Evolutionary conservation across 805 yeast genomes (phyloP).

Genomic region (Henningerozyma blattae): DNA sequence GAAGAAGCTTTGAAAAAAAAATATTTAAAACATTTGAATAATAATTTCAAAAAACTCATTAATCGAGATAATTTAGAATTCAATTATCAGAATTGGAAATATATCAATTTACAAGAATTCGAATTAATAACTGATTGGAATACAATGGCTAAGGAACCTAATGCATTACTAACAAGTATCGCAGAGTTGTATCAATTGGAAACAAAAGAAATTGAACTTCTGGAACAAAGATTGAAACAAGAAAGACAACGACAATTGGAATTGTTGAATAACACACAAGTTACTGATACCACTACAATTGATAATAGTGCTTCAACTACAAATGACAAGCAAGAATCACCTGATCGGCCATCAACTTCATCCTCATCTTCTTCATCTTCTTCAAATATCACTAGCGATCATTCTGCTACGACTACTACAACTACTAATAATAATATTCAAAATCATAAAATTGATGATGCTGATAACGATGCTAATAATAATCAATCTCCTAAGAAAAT

Average conservation of each 20-base stretch:
- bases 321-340: too few relatives aligned
- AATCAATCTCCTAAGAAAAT: neutral
- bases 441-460: too few relatives aligned
- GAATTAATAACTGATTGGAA: slow-evolving; percentile 26
- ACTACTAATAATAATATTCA: too few relatives aligned
- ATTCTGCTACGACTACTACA: too few relatives aligned
- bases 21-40: slow-evolving; percentile 11
- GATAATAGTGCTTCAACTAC: neutral
- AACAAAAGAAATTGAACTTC: slow-evolving; percentile 1
- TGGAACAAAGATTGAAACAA: neutral
- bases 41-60: slow-evolving; percentile 10
- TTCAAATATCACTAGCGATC: neutral
- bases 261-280: neutral
- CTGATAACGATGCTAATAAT: neutral
- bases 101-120: slow-evolving; percentile 24
- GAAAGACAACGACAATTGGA: too few relatives aligned
- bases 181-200: neutral
- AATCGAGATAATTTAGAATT: slow-evolving; percentile 16
- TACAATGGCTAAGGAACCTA: neutral
- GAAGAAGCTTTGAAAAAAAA: slow-evolving; percentile 1
- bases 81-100: slow-evolving; percentile 25
- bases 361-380: too few relatives aligned
- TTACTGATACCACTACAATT: neutral
- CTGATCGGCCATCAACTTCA: too few relatives aligned
- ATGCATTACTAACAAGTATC: neutral